Evolutionary conservation across 495 filamentous ascomycete genomes (phyloP), one percentile per base, ranked within the genome.

Genomic region (Penicillium dipodomyicola): DNA sequence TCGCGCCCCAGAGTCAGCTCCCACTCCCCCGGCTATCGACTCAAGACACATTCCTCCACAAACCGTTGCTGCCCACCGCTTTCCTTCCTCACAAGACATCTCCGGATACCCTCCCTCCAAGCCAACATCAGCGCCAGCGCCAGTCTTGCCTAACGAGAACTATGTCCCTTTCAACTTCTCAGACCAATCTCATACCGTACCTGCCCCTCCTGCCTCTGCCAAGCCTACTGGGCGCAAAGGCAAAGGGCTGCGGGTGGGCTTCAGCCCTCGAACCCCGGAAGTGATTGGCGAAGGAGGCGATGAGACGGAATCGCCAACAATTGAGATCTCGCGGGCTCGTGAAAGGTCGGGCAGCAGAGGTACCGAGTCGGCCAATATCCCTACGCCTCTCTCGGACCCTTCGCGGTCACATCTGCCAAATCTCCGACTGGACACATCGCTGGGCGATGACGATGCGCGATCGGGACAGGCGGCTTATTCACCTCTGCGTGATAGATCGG

Each of bases 271-370:
- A 20, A 73, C 74, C 55, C 89, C 90, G 15, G 88, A 89, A 35
- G 65, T 95, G 48, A 95, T 96, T 69, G 92, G 92, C 23, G 84
- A 89, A 63, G 92, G 92, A 22, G 92, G 92, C 14, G 91, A 96
- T 70, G 91, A 95, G 59, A 84, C 86, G 41, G 85, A 88, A 37
- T 70, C 74, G 4, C 87, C 88, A 6, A 80, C 84, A 0, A 75
- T 82, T 19, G 89, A 92, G 62, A 85, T 96, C 17, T 83, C 82
- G 0, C 76, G 71, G 62, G 69, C 62, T 47, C 77, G 77, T 49
- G 77, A 78, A 61, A 74, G 73, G 48, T 64, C 74, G 17, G 77
- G 67, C 54, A 74, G 75, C 1, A 64, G 54, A 20, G 49, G 54
- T 3, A 25, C 52, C 3, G 44, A 58, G 29, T 42, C 53, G 11